Conservation (phyloP, 129 eudicot genomes). For the Artemisia argyi region DNA sequence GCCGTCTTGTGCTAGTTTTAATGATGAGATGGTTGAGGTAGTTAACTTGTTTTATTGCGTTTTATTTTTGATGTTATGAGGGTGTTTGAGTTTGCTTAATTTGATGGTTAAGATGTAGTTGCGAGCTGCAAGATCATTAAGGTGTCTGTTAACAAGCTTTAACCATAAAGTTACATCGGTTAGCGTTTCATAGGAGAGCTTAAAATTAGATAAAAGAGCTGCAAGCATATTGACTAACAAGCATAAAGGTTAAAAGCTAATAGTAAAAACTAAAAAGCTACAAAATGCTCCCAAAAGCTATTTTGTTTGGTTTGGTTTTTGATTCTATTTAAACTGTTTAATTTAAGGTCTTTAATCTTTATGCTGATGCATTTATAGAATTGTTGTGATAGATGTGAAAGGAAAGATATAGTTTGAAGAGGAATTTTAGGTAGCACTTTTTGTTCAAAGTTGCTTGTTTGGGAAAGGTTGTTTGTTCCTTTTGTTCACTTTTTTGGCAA, state of each 20-base stretch:
- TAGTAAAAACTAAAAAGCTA: too few relatives aligned
- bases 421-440: not conserved
- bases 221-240: too few relatives aligned
- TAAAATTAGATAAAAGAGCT: too few relatives aligned
- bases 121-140: too few relatives aligned
- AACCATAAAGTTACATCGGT: too few relatives aligned
- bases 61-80: not conserved
- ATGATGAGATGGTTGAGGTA: constrained; percentile 80
- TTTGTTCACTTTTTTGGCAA: not conserved
- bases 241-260: too few relatives aligned
- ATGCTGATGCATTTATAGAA: not conserved
- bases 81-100: constrained; percentile 11
- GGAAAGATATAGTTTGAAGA: not conserved
- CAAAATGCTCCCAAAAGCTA: not conserved
- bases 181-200: too few relatives aligned
- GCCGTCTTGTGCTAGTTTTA: constrained; percentile 42
- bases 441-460: constrained; percentile 1
- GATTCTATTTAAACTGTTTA: constrained; percentile 8
- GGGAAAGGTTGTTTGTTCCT: not conserved
- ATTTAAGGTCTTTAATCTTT: constrained; percentile 10
- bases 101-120: too few relatives aligned
- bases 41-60: not conserved
- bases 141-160: too few relatives aligned
- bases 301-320: not conserved
- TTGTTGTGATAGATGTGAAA: not conserved